phyloP scores from a whole-genome alignment of 2,329 filamentous ascomycete genomes.

The Pseudogymnoascus sp. region DNA sequence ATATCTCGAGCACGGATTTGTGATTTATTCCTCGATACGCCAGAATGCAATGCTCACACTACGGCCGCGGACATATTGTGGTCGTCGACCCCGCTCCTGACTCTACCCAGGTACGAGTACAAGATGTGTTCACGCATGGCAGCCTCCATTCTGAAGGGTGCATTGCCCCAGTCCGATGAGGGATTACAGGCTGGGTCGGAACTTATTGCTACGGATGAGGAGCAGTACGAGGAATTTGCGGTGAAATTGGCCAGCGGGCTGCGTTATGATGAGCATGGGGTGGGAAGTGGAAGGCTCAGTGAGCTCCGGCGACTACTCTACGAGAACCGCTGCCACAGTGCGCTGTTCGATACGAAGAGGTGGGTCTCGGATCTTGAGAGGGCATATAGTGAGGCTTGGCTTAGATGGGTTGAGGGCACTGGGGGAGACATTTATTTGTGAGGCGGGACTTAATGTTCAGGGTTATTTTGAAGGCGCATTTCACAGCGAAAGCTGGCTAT shows the following conservation, averaged over 20 bases:
- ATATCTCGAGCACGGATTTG: constrained; percentile 87
- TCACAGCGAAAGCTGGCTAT: background rate
- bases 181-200: constrained; percentile 62
- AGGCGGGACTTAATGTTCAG: background rate
- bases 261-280: constrained; percentile 49
- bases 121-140: constrained; percentile 99
- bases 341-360: constrained; percentile 80
- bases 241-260: constrained; percentile 58
- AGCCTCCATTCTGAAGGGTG: constrained; percentile 84
- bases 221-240: constrained; percentile 75
- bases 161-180: constrained; percentile 64
- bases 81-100: constrained; percentile 90
- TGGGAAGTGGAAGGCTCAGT: constrained; percentile 60
- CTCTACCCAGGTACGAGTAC: constrained; percentile 82
- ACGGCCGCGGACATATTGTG: constrained; percentile 94
- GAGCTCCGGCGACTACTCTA: constrained; percentile 77
- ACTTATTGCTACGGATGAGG: constrained; percentile 69
- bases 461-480: background rate
- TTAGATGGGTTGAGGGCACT: constrained; percentile 73
- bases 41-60: constrained; percentile 96
- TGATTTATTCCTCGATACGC: constrained; percentile 92
- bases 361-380: constrained; percentile 88
- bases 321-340: constrained; percentile 74
- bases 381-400: constrained; percentile 85
- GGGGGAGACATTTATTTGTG: constrained; percentile 87